Conservation (phyloP, 2,329 filamentous ascomycete species). For the Ophiostoma perfectum region DNA sequence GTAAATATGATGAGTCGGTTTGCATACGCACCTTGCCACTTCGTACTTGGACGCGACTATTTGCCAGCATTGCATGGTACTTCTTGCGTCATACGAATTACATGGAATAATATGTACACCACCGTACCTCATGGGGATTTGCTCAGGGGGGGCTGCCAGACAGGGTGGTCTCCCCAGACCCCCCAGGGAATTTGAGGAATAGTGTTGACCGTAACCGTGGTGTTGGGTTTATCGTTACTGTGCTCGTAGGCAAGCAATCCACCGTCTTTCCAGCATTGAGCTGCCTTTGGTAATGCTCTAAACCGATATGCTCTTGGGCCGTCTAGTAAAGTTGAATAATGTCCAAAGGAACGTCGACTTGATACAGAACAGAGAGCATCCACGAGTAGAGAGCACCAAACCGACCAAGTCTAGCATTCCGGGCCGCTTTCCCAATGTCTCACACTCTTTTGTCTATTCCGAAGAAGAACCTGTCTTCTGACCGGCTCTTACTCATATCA, state of each 20-base stretch:
- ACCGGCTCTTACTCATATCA: neutral
- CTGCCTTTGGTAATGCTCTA: too few relatives aligned
- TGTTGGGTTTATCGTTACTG: constrained; percentile 2
- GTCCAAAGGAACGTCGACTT: neutral
- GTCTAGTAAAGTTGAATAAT: too few relatives aligned
- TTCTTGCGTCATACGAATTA: too few relatives aligned
- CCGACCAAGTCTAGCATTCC: neutral
- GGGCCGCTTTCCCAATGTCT: constrained; percentile 3
- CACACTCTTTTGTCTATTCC: neutral
- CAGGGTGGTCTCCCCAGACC: neutral
- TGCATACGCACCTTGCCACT: neutral
- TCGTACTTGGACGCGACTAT: neutral
- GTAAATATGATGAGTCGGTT: constrained; percentile 9
- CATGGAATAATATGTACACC: too few relatives aligned
- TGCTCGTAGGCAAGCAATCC: too few relatives aligned
- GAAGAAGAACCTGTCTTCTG: neutral
- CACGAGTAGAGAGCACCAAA: too few relatives aligned
- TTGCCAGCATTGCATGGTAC: too few relatives aligned
- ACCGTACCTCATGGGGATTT: neutral
- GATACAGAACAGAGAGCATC: neutral
- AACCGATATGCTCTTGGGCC: too few relatives aligned
- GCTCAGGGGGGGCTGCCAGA: neutral
- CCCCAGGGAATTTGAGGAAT: neutral
- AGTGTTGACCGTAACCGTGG: constrained; percentile 4
- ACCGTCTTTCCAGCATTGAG: too few relatives aligned